Evolutionary conservation across 495 filamentous ascomycete species (phyloP).

Genomic region (Beverwykella pulmonaria): DNA sequence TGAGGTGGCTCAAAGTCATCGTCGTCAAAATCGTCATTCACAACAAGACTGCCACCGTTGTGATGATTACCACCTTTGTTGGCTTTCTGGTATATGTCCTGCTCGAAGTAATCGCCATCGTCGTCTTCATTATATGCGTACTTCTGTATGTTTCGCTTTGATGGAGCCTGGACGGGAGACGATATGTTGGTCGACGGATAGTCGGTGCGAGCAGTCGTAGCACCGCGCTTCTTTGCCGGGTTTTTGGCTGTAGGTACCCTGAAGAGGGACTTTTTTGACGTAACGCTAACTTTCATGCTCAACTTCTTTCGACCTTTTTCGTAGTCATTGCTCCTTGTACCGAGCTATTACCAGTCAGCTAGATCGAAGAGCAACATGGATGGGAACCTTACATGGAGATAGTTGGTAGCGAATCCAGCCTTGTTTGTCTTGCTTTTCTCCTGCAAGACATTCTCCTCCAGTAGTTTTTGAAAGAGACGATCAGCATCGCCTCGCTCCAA

Average conservation of each 20-base stretch:
- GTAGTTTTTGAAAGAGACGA: conserved; percentile 64
- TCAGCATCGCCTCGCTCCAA: conserved; percentile 65
- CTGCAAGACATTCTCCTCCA: conserved; percentile 62
- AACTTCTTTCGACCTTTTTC: conserved; percentile 55
- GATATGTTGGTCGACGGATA: conserved; percentile 82
- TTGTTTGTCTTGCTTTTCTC: conserved; percentile 65
- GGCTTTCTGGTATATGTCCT: background rate
- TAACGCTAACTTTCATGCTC: conserved; percentile 62
- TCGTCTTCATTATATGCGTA: conserved; percentile 43
- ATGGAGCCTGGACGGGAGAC: conserved; percentile 69
- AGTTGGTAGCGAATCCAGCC: conserved; percentile 59
- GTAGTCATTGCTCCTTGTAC: conserved; percentile 57
- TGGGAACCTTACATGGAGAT: conserved; percentile 54
- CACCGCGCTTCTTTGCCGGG: conserved; percentile 29
- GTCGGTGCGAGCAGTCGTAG: conserved; percentile 41
- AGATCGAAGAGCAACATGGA: background rate
- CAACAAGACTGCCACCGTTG: conserved; percentile 18
- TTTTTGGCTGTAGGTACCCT: conserved; percentile 41
- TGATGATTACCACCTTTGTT: background rate
- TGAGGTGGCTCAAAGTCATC: conserved; percentile 66
- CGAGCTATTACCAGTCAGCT: conserved; percentile 48
- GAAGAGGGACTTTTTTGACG: conserved; percentile 49
- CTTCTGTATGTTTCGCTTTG: conserved; percentile 51
- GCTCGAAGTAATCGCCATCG: conserved; percentile 45
- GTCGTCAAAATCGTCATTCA: conserved; percentile 51